Evolutionary conservation across 2,329 filamentous ascomycete species (phyloP), one percentile per base, ranked within the genome.

Genomic region (Penicillium sp.): DNA sequence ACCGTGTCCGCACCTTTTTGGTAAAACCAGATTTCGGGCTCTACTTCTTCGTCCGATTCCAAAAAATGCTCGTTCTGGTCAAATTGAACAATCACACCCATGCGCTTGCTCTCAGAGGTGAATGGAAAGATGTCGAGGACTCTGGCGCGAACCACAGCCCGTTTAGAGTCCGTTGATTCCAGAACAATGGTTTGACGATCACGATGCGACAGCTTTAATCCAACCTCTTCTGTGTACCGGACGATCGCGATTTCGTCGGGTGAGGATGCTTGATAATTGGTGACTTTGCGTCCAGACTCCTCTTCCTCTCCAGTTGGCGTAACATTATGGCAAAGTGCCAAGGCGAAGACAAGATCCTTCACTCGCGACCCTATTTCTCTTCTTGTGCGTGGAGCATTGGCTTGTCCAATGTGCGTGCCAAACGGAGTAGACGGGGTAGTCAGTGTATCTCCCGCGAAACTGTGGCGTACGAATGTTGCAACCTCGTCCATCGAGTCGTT

Each of bases 401-500:
- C 80, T 49, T 66, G 64, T 69, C 63, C 76, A 29, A 81, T 78
- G 24, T 82, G 77, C n/a, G 79, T 76, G 8, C 78, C 79, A 50
- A 83, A 83, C 1, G 80, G 78, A 2, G 86, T 86, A 0, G 88
- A 90, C 0, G 90, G 88, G 0, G 88, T 93, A 32, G 88, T 81
- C 24, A 94, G 45, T 49, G 58, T 47, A 50, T 57, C 35, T 74
- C 73, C 65, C 9, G 83, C 78, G 60, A 97, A 95, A 5, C 85
- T 88, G 66, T 96, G 90, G 53, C 80, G 83, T 43, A 98, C 80
- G 64, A 95, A 96, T 0, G 86, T 80, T 9, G 82, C 75, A 9
- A 98, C 93, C 72, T 98, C 94, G 58, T 97, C 93, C 93, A 98
- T 98, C 8, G 93, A 91, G 65, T 98, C 93, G 59, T 95, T 95